phyloP scores from a whole-genome alignment of 805 yeast genomes.

The Kuraishia ogatae region DNA sequence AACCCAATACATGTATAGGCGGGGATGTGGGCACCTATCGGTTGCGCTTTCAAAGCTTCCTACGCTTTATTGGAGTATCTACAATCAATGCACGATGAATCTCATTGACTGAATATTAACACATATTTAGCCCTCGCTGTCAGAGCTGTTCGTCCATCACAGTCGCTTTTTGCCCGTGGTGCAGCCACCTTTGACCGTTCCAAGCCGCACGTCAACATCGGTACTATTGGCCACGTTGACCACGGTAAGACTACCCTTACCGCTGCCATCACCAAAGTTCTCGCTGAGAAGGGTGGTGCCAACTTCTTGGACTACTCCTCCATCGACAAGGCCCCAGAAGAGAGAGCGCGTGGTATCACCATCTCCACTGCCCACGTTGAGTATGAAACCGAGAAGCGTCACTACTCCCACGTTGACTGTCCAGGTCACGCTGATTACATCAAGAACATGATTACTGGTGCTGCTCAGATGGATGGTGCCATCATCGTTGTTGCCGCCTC shows the following conservation, averaged over 20 bases:
- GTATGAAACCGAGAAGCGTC: conserved; percentile 91
- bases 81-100: too few relatives aligned
- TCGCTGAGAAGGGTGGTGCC: conserved; percentile 86
- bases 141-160: conserved; percentile 2
- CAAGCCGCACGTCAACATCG: conserved; percentile 94
- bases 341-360: conserved; percentile 98
- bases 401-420: conserved; percentile 96
- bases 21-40: too few relatives aligned
- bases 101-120: too few relatives aligned
- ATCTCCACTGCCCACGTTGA: conserved; percentile 97
- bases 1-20: too few relatives aligned
- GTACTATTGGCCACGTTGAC: conserved; percentile 98
- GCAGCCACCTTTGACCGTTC: conserved; percentile 87
- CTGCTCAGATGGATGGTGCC: conserved; percentile 99
- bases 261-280: conserved; percentile 96
- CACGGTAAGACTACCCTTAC: conserved; percentile 98
- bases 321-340: conserved; percentile 97
- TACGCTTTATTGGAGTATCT: too few relatives aligned
- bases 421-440: conserved; percentile 99
- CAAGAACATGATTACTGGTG: conserved; percentile 99
- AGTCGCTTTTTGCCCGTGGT: conserved; percentile 5
- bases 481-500: conserved; percentile 98
- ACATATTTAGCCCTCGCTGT: neutral
- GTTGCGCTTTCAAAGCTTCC: neutral
- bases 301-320: conserved; percentile 85